Conservation (phyloP, 768 basidiomycete species). For the Clavaria fumosa region DNA sequence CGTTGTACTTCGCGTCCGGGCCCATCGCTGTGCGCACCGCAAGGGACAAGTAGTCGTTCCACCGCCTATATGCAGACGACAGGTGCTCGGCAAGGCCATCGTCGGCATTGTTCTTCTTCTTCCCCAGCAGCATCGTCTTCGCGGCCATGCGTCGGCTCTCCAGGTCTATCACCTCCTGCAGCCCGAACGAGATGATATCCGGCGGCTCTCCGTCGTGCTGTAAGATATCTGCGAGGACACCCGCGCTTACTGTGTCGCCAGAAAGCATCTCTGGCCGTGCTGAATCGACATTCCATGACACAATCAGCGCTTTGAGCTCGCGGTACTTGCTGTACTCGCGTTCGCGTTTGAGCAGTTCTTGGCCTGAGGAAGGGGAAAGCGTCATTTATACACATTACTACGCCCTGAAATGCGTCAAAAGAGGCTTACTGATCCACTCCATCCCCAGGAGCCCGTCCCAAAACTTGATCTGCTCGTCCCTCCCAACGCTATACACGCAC, state of each 20-base stretch:
- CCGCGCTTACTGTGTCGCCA: conserved; percentile 52
- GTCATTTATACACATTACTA: background rate
- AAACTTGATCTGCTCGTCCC: conserved; percentile 55
- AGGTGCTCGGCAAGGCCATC: conserved; percentile 67
- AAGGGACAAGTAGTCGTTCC: conserved; percentile 66
- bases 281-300: conserved; percentile 91
- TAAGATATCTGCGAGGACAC: conserved; percentile 69
- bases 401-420: background rate
- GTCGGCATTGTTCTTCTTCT: conserved; percentile 42
- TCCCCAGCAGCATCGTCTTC: conserved; percentile 73
- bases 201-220: conserved; percentile 57
- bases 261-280: conserved; percentile 63
- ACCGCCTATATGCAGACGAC: conserved; percentile 71
- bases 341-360: conserved; percentile 62
- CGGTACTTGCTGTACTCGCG: conserved; percentile 67
- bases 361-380: conserved; percentile 43
- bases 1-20: conserved; percentile 57
- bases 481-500: conserved; percentile 59
- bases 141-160: conserved; percentile 85
- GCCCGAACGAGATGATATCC: conserved; percentile 85
- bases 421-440: conserved; percentile 79
- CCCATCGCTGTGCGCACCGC: conserved; percentile 68
- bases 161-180: conserved; percentile 96
- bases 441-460: conserved; percentile 85
- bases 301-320: conserved; percentile 57